phyloP scores from a whole-genome alignment of 371 early-diverging fungal genomes.

The Thermomucor indicae-seudaticae region DNA sequence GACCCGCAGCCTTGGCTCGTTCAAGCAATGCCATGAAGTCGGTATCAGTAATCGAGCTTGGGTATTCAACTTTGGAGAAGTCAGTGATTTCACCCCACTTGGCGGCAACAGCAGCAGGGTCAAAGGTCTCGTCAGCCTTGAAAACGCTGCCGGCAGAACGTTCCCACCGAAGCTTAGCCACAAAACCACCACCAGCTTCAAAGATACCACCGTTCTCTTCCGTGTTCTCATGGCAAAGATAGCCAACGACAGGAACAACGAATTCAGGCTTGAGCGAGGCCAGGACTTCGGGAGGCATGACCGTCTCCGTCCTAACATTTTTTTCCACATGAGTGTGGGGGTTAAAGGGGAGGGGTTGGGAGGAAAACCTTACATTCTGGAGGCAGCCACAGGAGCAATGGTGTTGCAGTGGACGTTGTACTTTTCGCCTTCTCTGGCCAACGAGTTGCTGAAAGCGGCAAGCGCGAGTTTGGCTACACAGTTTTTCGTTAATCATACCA shows the following conservation, averaged over 20 bases:
- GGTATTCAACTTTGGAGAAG: conserved; percentile 73
- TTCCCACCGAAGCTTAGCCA: conserved; percentile 92
- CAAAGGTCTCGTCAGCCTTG: conserved; percentile 85
- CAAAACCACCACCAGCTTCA: conserved; percentile 95
- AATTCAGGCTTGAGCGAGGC: conserved; percentile 94
- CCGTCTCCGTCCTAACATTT: conserved; percentile 75
- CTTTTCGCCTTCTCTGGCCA: conserved; percentile 93
- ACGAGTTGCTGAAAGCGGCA: conserved; percentile 83
- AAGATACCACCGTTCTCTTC: conserved; percentile 86
- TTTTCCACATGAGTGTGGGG: too few relatives aligned
- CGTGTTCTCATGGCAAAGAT: conserved; percentile 85
- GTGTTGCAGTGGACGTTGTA: conserved; percentile 91
- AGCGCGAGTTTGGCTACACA: conserved; percentile 87
- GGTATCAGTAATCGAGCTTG: conserved; percentile 72
- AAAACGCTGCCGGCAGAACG: conserved; percentile 88
- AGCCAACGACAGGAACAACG: conserved; percentile 94
- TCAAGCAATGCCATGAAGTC: conserved; percentile 84
- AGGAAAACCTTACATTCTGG: conserved; percentile 71
- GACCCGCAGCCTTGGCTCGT: conserved; percentile 62
- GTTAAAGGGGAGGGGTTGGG: too few relatives aligned
- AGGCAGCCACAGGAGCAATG: conserved; percentile 97
- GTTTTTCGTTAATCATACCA: conserved; percentile 1
- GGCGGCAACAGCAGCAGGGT: conserved; percentile 77
- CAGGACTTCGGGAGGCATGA: conserved; percentile 93
- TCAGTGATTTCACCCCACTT: conserved; percentile 77